Evolutionary conservation across 2,329 filamentous ascomycete species (phyloP), one percentile per base, ranked within the genome.

Genomic region (Zymoseptoria ardabiliae): DNA sequence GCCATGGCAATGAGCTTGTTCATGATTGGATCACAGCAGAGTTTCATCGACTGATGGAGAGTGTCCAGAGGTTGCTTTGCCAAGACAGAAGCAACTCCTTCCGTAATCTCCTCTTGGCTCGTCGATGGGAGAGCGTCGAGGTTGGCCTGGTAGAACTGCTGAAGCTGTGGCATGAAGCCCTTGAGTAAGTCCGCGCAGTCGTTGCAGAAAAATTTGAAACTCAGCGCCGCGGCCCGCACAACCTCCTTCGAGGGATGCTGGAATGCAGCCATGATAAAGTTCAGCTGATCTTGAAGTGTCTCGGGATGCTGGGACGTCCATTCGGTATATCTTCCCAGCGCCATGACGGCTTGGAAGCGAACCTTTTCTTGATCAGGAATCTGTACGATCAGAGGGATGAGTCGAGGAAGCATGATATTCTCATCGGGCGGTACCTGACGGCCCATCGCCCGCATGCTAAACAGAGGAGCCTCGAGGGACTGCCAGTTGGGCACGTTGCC

Each of bases 311-410:
- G 86, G 4, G 94, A 86, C 0, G 95, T 99, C 94, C 94, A 99
- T 74, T 97, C 93, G 0, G 95, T 99, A 72, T 99, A 99, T 63
- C 94, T 85, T 45, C 91, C 94, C 21, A 99, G 83, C 2, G 95
- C 92, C 91, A 99, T 97, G 70, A 97, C 96, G 5, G 93, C 93
- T 63, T 96, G 93, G 75, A 99, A 99, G 7, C 92, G 90, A n/a
- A 99, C 83, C 78, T 97, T 99, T 75, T 97, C 91, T 69, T 99
- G 94, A 70, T 90, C 87, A 0, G 94, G 94, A 61, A 99, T 96
- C 71, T 95, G 90, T 10, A 96, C 91, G 63, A 99, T 85, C 58
- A 99, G 81, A 19, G 92, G 92, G 77, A 99, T 96, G 17, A 99
- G 85, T 70, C 93, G 90, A 2, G 91, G 90, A 49, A 99, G 81